Evolutionary conservation across 257 asterid species (phyloP).

Genomic region (Coffea eugenioides): DNA sequence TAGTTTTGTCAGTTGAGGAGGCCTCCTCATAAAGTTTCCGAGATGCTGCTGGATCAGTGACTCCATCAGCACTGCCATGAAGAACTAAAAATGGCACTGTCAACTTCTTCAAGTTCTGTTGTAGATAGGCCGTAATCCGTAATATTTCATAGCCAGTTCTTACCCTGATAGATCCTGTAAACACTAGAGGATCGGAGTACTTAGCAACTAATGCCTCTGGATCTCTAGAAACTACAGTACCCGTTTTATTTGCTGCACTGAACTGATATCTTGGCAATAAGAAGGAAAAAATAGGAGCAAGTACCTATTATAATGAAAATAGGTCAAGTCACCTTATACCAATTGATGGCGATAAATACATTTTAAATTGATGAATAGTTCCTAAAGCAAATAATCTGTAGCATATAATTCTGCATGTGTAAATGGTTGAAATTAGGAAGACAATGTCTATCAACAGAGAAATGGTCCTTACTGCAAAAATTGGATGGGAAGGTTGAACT

Average conservation of each 20-base stretch:
- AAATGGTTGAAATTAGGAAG: not conserved
- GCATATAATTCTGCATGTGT: not conserved
- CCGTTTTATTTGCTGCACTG: constrained; percentile 89
- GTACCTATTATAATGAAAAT: constrained; percentile 41
- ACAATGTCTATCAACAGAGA: not conserved
- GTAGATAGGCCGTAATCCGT: constrained; percentile 51
- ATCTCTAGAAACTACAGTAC: constrained; percentile 63
- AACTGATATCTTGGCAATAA: constrained; percentile 76
- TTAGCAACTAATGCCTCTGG: constrained; percentile 78
- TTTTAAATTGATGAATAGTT: not conserved
- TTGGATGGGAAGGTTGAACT: constrained; percentile 87
- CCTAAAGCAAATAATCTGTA: not conserved
- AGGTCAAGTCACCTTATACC: not conserved
- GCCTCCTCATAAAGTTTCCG: constrained; percentile 68
- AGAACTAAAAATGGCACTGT: constrained; percentile 77
- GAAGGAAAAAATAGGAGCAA: constrained; percentile 73
- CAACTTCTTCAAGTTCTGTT: constrained; percentile 57
- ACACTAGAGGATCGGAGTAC: constrained; percentile 90
- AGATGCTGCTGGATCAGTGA: constrained; percentile 84
- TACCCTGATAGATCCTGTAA: constrained; percentile 79
- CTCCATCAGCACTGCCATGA: constrained; percentile 75
- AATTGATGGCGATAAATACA: not conserved
- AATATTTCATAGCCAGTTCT: constrained; percentile 90
- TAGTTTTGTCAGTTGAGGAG: constrained; percentile 69
- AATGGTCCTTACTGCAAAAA: constrained; percentile 50